phyloP scores from a whole-genome alignment of 2,329 filamentous ascomycete genomes.

The Talaromyces sp. region DNA sequence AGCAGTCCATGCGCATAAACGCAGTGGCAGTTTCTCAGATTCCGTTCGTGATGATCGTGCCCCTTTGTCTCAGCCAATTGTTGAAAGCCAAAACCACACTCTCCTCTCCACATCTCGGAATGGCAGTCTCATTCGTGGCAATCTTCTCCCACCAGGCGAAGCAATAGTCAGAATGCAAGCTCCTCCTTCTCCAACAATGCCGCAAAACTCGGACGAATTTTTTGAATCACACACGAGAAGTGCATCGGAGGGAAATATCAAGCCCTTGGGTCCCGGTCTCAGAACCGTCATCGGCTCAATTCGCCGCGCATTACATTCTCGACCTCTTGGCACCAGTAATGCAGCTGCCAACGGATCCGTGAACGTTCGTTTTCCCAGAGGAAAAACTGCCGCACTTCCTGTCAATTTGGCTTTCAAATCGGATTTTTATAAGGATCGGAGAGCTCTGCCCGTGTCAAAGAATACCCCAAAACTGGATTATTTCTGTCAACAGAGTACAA shows the following conservation, averaged over 20 bases:
- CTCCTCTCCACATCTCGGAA: slow-evolving; percentile 63
- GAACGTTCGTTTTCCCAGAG: slow-evolving; percentile 26
- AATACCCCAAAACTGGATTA: slow-evolving; percentile 68
- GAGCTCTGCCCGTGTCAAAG: slow-evolving; percentile 27
- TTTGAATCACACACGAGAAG: slow-evolving; percentile 23
- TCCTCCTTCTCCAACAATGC: slow-evolving; percentile 41
- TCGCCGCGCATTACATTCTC: slow-evolving; percentile 69
- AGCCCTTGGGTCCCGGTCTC: slow-evolving; percentile 56
- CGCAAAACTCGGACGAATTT: slow-evolving; percentile 23
- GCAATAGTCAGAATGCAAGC: slow-evolving; percentile 67
- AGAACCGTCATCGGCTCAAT: slow-evolving; percentile 82
- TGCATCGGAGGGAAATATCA: slow-evolving; percentile 22
- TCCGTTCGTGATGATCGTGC: slow-evolving; percentile 65
- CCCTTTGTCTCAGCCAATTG: slow-evolving; percentile 44
- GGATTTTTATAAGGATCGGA: slow-evolving; percentile 37
- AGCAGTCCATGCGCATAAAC: slow-evolving; percentile 58
- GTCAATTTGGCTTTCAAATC: slow-evolving; percentile 40
- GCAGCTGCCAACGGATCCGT: slow-evolving; percentile 30
- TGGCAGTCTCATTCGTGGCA: slow-evolving; percentile 81
- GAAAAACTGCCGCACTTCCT: slow-evolving; percentile 37
- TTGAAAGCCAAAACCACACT: slow-evolving; percentile 33
- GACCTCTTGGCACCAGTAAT: slow-evolving; percentile 30
- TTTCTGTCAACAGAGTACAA: slow-evolving; percentile 69
- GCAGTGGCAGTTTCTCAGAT: slow-evolving; percentile 82
- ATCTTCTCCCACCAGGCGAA: slow-evolving; percentile 73